Evolutionary conservation across 2,329 filamentous ascomycete genomes (phyloP).

Genomic region (Escovopsis sp.): DNA sequence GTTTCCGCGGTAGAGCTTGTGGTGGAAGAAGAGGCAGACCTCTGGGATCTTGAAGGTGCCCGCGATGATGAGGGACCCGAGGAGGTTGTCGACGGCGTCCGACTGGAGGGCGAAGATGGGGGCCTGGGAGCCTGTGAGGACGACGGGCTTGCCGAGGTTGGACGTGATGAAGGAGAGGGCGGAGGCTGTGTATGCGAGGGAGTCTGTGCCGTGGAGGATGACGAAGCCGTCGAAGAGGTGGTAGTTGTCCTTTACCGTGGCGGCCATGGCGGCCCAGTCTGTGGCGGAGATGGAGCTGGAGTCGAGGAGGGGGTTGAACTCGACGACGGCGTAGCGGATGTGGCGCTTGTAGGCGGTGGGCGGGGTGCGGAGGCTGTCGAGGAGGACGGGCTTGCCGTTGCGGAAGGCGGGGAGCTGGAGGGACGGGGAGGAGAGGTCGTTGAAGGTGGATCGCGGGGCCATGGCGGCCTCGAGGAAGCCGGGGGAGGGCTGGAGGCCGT

Average conservation of each 20-base stretch:
- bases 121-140: conserved; percentile 70
- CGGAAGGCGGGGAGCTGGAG: conserved; percentile 37
- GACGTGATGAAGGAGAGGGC: conserved; percentile 88
- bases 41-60: conserved; percentile 88
- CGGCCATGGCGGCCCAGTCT: conserved; percentile 75
- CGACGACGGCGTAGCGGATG: conserved; percentile 70
- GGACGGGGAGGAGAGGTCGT: conserved; percentile 40
- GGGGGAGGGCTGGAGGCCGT: conserved; percentile 66
- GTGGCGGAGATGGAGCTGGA: conserved; percentile 78
- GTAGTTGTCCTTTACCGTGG: conserved; percentile 71
- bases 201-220: conserved; percentile 82
- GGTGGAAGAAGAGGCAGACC: conserved; percentile 87
- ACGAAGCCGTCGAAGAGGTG: conserved; percentile 82
- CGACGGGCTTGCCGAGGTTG: conserved; percentile 80
- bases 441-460: conserved; percentile 70
- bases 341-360: conserved; percentile 66
- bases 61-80: conserved; percentile 77
- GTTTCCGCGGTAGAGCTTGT: conserved; percentile 80
- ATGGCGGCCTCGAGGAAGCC: conserved; percentile 75
- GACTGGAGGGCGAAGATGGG: conserved; percentile 85
- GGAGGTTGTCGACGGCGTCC: conserved; percentile 80
- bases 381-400: conserved; percentile 31
- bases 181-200: conserved; percentile 75
- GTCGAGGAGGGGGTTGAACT: conserved; percentile 75
- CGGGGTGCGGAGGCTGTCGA: conserved; percentile 65